Conservation (phyloP, 2,329 filamentous ascomycete genomes). For the Eutypa lata region DNA sequence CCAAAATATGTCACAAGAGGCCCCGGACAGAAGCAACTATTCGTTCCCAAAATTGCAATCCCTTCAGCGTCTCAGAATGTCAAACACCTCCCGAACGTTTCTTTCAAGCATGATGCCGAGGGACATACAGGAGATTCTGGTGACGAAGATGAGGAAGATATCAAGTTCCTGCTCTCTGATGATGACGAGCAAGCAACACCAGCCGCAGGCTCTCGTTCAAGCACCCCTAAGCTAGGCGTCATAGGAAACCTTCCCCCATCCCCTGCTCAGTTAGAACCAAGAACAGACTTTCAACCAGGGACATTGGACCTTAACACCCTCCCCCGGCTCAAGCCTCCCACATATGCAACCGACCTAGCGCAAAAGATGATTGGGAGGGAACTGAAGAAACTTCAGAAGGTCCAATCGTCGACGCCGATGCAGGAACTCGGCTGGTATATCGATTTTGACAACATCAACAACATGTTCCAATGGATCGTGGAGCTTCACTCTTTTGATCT, state of each 20-base stretch:
- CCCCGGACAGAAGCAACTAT: constrained; percentile 4
- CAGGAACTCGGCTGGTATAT: constrained; percentile 82
- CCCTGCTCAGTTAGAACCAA: constrained; percentile 6
- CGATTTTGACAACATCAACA: constrained; percentile 61
- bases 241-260: constrained; percentile 2
- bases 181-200: constrained; percentile 17
- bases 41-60: constrained; percentile 33
- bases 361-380: constrained; percentile 63
- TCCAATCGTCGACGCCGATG: constrained; percentile 59
- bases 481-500: constrained; percentile 80
- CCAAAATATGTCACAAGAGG: constrained; percentile 12
- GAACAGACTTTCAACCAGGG: constrained; percentile 61
- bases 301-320: constrained; percentile 59
- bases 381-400: constrained; percentile 58
- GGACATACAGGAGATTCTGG: constrained; percentile 38
- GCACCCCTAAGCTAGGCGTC: constrained; percentile 7
- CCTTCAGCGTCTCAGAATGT: constrained; percentile 12
- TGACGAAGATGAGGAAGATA: constrained; percentile 39
- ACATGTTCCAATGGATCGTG: constrained; percentile 88
- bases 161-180: constrained; percentile 35
- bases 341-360: constrained; percentile 60
- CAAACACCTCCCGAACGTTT: not conserved
- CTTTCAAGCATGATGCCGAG: constrained; percentile 7
- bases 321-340: constrained; percentile 61
- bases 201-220: constrained; percentile 4